Conservation (phyloP, 495 filamentous ascomycete species). For the Recurvomyces mirabilis region DNA sequence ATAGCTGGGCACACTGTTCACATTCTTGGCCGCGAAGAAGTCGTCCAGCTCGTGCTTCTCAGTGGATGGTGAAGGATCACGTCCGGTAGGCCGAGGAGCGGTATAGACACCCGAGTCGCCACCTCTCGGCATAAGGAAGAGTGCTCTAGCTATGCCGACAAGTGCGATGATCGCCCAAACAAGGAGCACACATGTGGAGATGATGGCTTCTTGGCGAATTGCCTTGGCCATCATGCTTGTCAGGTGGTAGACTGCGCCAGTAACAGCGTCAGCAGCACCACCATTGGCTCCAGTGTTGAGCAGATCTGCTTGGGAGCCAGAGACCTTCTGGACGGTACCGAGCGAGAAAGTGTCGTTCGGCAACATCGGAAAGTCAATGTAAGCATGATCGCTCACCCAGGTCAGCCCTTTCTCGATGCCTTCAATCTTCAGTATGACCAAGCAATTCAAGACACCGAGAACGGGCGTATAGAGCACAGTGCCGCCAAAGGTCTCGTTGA, state of each 20-base stretch:
- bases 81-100: conserved; percentile 20
- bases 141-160: conserved; percentile 56
- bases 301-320: conserved; percentile 41
- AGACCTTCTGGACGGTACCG: conserved; percentile 51
- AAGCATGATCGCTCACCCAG: conserved; percentile 77
- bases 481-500: conserved; percentile 68
- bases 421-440: conserved; percentile 32
- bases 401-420: conserved; percentile 72
- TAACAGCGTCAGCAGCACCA: conserved; percentile 68
- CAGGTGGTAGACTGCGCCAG: conserved; percentile 56
- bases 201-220: conserved; percentile 64
- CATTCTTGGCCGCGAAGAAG: not conserved
- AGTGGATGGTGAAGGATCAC: not conserved
- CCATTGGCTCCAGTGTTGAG: conserved; percentile 65
- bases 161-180: conserved; percentile 69
- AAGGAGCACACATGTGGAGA: conserved; percentile 56
- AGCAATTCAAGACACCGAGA: conserved; percentile 46
- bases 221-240: conserved; percentile 48
- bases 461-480: conserved; percentile 67
- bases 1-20: conserved; percentile 15
- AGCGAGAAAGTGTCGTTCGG: conserved; percentile 72
- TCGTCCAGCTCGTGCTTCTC: conserved; percentile 3
- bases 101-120: conserved; percentile 45
- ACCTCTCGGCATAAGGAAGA: conserved; percentile 38
- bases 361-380: conserved; percentile 69